These are phyloP conservation scores for Meredithiella fracta DNA, from an alignment of 2,329 filamentous ascomycete genomes.

Conservation along the genomic window DNA sequence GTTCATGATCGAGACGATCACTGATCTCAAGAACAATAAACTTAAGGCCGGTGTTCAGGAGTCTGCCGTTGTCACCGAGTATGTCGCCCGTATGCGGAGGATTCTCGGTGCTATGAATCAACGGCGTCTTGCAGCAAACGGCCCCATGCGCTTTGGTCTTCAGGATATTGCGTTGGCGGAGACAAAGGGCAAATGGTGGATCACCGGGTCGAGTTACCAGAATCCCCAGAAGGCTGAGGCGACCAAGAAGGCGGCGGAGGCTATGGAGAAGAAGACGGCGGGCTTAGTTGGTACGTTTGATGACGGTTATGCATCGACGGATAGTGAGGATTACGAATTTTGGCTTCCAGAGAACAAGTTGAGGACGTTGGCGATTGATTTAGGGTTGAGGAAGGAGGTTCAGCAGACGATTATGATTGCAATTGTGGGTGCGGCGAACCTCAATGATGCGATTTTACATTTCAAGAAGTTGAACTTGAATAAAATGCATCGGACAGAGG, in stretches of 20 bases:
- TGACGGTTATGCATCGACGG: slow-evolving; percentile 20
- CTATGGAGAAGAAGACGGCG: not conserved
- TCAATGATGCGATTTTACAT: slow-evolving; percentile 65
- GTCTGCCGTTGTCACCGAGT: slow-evolving; percentile 59
- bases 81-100: slow-evolving; percentile 79
- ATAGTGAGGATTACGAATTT: slow-evolving; percentile 32
- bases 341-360: slow-evolving; percentile 45
- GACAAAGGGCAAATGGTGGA: slow-evolving; percentile 93
- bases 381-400: slow-evolving; percentile 75
- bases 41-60: slow-evolving; percentile 59
- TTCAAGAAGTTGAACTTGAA: slow-evolving; percentile 72
- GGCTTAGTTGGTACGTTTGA: not conserved
- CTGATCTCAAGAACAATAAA: slow-evolving; percentile 85
- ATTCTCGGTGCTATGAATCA: slow-evolving; percentile 60
- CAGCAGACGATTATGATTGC: slow-evolving; percentile 85
- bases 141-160: slow-evolving; percentile 68
- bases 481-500: slow-evolving; percentile 69
- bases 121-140: slow-evolving; percentile 50
- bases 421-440: slow-evolving; percentile 72
- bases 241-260: not conserved
- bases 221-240: slow-evolving; percentile 19
- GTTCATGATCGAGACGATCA: slow-evolving; percentile 96
- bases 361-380: slow-evolving; percentile 54
- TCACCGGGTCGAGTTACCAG: slow-evolving; percentile 82
- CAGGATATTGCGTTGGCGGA: slow-evolving; percentile 69